A percentile compares a stretch with the other conserved stretches of the same genome.
phyloP scores from a whole-genome alignment of 1,139 yeast genomes.

The Saccharomyces hybrid region DNA sequence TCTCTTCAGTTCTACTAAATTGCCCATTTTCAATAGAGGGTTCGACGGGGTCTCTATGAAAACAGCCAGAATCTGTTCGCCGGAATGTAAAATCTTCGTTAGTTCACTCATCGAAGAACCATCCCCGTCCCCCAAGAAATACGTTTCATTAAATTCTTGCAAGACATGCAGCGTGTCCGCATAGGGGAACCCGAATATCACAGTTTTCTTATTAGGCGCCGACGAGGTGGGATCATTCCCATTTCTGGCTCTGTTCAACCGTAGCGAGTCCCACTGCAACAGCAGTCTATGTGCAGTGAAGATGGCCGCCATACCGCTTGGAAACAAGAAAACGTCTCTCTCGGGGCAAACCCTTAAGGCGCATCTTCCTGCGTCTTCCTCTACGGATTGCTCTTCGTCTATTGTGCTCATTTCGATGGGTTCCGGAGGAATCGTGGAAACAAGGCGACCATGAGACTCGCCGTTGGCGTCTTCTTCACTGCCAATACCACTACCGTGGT shows the following conservation, averaged over 20 bases:
- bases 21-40: constrained; percentile 80
- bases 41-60: constrained; percentile 94
- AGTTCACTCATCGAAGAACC: constrained; percentile 60
- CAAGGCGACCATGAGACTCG: background rate
- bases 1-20: constrained; percentile 52
- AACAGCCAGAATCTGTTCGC: constrained; percentile 56
- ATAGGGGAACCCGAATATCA: constrained; percentile 92
- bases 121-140: constrained; percentile 80
- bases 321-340: constrained; percentile 69
- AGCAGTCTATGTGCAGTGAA: constrained; percentile 72
- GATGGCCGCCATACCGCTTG: constrained; percentile 90
- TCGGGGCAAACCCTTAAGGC: constrained; percentile 16
- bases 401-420: constrained; percentile 3
- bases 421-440: background rate
- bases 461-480: too few species aligned
- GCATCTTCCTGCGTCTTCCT: background rate
- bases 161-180: constrained; percentile 85
- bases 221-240: constrained; percentile 13
- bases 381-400: constrained; percentile 14
- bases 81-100: constrained; percentile 51
- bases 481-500: background rate
- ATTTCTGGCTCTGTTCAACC: constrained; percentile 25
- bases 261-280: constrained; percentile 35
- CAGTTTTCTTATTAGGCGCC: constrained; percentile 51
- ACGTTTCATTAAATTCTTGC: constrained; percentile 81